A percentile compares a stretch with the other conserved stretches of the same genome.
These are phyloP conservation scores for Hirschfeldia incana DNA, from an alignment of 345 rosid species.

Conservation along the genomic window DNA sequence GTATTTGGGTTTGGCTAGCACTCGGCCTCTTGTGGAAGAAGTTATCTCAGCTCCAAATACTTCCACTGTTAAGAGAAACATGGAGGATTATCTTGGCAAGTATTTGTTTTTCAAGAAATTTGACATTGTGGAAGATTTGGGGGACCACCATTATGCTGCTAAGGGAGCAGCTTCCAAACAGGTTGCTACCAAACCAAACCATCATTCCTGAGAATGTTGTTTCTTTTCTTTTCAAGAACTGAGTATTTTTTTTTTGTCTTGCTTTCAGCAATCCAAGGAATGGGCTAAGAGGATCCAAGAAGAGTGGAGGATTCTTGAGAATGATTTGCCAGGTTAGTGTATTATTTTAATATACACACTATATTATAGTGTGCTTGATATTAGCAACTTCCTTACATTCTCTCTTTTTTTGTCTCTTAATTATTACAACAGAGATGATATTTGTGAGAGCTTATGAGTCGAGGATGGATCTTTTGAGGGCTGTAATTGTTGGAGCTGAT, in stretches of 20 bases:
- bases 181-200: conserved; percentile 37
- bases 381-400: conserved; percentile 11
- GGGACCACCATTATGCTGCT: conserved; percentile 63
- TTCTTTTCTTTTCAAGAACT: not conserved
- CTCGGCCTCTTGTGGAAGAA: conserved; percentile 21
- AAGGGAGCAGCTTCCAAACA: conserved; percentile 46
- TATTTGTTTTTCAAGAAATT: conserved; percentile 68
- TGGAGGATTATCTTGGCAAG: conserved; percentile 54
- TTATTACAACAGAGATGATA: conserved; percentile 62
- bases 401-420: not conserved
- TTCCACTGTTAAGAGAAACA: conserved; percentile 35
- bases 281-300: conserved; percentile 84
- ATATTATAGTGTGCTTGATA: not conserved
- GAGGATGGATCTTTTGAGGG: conserved; percentile 93
- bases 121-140: conserved; percentile 70
- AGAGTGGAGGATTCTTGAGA: conserved; percentile 84
- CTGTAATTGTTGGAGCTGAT: conserved; percentile 88
- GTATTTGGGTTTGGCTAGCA: not conserved
- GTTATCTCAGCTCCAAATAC: conserved; percentile 21
- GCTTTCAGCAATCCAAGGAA: conserved; percentile 53
- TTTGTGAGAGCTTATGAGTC: conserved; percentile 88
- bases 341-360: conserved; percentile 22
- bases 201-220: conserved; percentile 8
- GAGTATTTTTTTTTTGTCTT: conserved; percentile 13
- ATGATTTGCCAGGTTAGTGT: conserved; percentile 74